These are phyloP conservation scores for Hymenoscyphus salicellus DNA, from an alignment of 2,329 filamentous ascomycete genomes.

Conservation along the genomic window DNA sequence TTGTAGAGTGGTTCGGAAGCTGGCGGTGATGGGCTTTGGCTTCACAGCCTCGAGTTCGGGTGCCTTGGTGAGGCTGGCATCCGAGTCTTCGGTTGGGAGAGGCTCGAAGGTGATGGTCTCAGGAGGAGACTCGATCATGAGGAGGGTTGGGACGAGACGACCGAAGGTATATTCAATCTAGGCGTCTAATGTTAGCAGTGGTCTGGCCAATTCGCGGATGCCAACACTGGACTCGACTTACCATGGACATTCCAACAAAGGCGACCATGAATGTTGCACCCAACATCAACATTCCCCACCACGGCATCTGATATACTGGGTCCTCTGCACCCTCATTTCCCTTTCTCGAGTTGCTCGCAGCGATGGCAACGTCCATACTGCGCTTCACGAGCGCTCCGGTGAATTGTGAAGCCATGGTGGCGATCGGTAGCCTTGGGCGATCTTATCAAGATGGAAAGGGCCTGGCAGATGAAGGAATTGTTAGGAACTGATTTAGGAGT, in stretches of 20 bases:
- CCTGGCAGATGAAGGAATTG: not conserved
- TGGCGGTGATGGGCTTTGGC: slow-evolving; percentile 59
- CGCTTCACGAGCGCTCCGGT: slow-evolving; percentile 13
- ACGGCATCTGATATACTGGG: slow-evolving; percentile 20
- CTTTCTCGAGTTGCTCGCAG: no score
- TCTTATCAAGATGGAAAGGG: not conserved
- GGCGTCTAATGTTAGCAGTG: slow-evolving; percentile 16
- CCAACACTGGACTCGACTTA: slow-evolving; percentile 13
- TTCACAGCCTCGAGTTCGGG: slow-evolving; percentile 45
- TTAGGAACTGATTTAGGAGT: not conserved
- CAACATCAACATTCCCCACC: slow-evolving; percentile 26
- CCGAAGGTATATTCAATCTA: slow-evolving; percentile 57
- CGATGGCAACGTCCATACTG: slow-evolving; percentile 10
- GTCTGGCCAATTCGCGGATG: not conserved
- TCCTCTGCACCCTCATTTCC: not conserved
- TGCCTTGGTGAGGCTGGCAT: slow-evolving; percentile 35
- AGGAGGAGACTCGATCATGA: slow-evolving; percentile 58
- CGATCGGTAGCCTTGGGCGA: not conserved
- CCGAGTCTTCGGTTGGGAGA: slow-evolving; percentile 34
- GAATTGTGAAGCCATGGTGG: slow-evolving; percentile 15
- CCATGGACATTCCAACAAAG: slow-evolving; percentile 19
- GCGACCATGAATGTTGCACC: slow-evolving; percentile 11
- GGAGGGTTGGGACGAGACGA: slow-evolving; percentile 57
- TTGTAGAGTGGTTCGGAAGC: slow-evolving; percentile 54
- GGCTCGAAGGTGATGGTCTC: slow-evolving; percentile 51